phyloP scores from a whole-genome alignment of 768 basidiomycete genomes.

The Phaffia tasmanica region DNA sequence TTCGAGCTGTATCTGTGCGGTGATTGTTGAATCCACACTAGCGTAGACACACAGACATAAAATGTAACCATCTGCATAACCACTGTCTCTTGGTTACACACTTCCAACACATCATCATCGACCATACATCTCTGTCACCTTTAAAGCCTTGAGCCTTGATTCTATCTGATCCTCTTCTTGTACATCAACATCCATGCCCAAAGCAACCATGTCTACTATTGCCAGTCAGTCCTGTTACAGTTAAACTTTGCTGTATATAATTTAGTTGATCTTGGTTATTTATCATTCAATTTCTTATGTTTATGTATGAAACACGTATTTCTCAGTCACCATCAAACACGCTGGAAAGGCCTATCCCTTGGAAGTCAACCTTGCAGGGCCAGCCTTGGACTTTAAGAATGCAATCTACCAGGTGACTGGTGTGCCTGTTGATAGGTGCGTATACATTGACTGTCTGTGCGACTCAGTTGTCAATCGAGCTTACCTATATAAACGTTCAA shows the following conservation, averaged over 20 bases:
- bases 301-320: too few species aligned
- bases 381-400: constrained; percentile 68
- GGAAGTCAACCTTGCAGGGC: constrained; percentile 58
- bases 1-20: too few species aligned
- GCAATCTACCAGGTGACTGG: constrained; percentile 69
- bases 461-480: background rate
- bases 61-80: too few species aligned
- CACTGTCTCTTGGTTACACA: too few species aligned
- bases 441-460: background rate
- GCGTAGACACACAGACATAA: too few species aligned
- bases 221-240: background rate
- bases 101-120: too few species aligned
- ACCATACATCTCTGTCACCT: too few species aligned
- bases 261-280: too few species aligned
- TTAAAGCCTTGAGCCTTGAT: too few species aligned
- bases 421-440: constrained; percentile 43
- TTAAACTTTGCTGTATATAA: too few species aligned
- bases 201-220: constrained; percentile 15
- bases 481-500: background rate
- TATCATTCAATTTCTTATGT: too few species aligned
- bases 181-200: constrained; percentile 4
- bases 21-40: too few species aligned
- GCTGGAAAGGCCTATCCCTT: constrained; percentile 67
- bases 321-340: constrained; percentile 70
- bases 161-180: background rate